Evolutionary conservation across 352 stramenopile species (phyloP).

Genomic region (Phytophthora hibernalis): DNA sequence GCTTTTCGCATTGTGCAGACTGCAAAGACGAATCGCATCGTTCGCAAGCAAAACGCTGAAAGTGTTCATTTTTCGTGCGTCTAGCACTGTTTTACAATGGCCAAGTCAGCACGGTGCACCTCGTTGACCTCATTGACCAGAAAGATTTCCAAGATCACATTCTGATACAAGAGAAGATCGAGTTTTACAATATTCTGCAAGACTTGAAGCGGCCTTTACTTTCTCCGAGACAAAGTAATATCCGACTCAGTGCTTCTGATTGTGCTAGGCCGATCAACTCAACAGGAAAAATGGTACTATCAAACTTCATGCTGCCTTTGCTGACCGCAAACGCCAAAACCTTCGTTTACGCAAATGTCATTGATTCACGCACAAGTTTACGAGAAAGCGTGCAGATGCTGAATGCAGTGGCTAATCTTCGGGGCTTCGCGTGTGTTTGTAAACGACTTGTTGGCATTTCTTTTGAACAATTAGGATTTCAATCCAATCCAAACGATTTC

Average conservation of each 20-base stretch:
- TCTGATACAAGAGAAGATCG: conserved; percentile 57
- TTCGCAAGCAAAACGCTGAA: conserved; percentile 69
- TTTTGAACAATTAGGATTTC: conserved; percentile 61
- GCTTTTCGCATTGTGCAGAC: conserved; percentile 68
- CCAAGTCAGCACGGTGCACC: conserved; percentile 72
- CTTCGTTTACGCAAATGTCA: conserved; percentile 74
- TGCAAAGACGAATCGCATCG: conserved; percentile 78
- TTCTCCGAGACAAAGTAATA: conserved; percentile 19
- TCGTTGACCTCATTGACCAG: conserved; percentile 70
- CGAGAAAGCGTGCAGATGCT: conserved; percentile 69
- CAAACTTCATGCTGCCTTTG: conserved; percentile 70
- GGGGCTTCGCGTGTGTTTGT: conserved; percentile 62
- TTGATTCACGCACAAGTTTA: conserved; percentile 71
- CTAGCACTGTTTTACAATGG: conserved; percentile 66
- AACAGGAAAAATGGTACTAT: conserved; percentile 44
- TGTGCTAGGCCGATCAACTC: background rate
- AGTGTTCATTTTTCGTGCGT: conserved; percentile 77
- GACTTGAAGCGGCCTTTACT: conserved; percentile 41
- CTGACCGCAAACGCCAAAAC: conserved; percentile 66
- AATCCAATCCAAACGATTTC: conserved; percentile 33
- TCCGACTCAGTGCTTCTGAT: conserved; percentile 1
- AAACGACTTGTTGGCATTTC: conserved; percentile 55
- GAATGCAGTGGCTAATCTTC: conserved; percentile 69
- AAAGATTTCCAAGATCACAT: conserved; percentile 62
- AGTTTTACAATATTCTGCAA: conserved; percentile 68